These are phyloP conservation scores for Sanghuangporus sanghuang DNA, from an alignment of 1,284 basidiomycete species.

Conservation along the genomic window DNA sequence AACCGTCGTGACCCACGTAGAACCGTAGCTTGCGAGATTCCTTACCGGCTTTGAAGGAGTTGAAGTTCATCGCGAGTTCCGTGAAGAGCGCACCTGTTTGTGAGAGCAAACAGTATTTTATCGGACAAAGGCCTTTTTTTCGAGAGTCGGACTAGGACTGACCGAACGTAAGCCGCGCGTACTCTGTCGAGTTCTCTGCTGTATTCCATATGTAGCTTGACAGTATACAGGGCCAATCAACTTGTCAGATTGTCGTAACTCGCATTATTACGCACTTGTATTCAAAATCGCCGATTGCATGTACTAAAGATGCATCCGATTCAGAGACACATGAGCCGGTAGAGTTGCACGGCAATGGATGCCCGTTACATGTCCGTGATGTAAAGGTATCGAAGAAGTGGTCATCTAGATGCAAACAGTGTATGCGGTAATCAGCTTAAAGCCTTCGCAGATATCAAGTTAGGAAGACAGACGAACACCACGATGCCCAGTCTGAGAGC, in stretches of 20 bases:
- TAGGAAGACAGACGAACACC: conserved; percentile 29
- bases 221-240: background rate
- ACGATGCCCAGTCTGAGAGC: conserved; percentile 41
- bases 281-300: conserved; percentile 40
- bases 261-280: conserved; percentile 35
- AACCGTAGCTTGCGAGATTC: conserved; percentile 37
- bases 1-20: conserved; percentile 47
- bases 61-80: conserved; percentile 31
- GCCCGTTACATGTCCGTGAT: conserved; percentile 43
- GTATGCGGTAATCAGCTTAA: background rate
- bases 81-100: conserved; percentile 33
- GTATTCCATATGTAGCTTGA: conserved; percentile 48
- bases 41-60: conserved; percentile 30
- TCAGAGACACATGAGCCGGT: conserved; percentile 39
- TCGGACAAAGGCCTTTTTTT: background rate
- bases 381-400: conserved; percentile 47
- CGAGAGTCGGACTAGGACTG: conserved; percentile 9
- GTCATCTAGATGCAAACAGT: conserved; percentile 27
- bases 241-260: background rate
- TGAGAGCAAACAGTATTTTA: background rate
- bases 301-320: conserved; percentile 39
- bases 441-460: background rate
- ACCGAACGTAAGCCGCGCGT: conserved; percentile 47
- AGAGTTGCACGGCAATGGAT: conserved; percentile 44
- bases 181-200: conserved; percentile 37